Base-by-base conservation (phyloP, 1,284 basidiomycete species). In the Fomitopsis pinicola region DNA sequence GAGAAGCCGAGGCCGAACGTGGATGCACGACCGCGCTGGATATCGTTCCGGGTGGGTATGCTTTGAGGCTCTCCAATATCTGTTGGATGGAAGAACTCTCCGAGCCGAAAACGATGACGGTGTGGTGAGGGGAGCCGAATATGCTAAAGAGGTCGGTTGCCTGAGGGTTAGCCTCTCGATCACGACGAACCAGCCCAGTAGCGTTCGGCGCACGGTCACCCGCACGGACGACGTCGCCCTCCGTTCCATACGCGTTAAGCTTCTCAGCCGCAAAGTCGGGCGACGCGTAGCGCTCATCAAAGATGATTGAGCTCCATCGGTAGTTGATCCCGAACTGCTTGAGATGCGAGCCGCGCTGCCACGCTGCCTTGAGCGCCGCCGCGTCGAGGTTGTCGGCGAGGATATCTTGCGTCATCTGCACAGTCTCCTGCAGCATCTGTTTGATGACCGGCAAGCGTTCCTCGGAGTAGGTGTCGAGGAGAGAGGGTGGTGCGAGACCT, bases 201-300 rank as follows among this genome's bases (percentile, higher is more conserved):
- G 80, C 76, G 35, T 80, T 76, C 0, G 80, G 80, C 15, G 80
- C 79, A 36, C 80, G 68, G 62, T 83, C 80, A 0, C 80, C 81
- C 1, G 79, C 80, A n/a, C 75, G 72, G 7, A 80, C 33, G 6
- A 65, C 67, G 17, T 63, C 57, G n/a, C 26, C 26, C 5, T 19
- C 56, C 2, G 7, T 26, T 10, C 57, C 56, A 35, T 40, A 40
- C 3, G 38, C 38, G 2, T 40, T 40, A 8, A 40, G 14, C 3
- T 4, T 5, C 38, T 10, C 9, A 0, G 38, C 6, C 14, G 3
- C 12, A 22, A 68, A 57, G 57, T 67, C 63, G n/a, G 59, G 65
- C 10, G 69, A 61, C 10, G 35, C 17, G 15, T 36, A 54, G 5
- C 55, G 59, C 58, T 80, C 77, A 56, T 81, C 79, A 12, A 80